Evolutionary conservation across 2,329 filamentous ascomycete genomes (phyloP), one percentile per base, ranked within the genome.

Genomic region (Sporothrix brasiliensis): DNA sequence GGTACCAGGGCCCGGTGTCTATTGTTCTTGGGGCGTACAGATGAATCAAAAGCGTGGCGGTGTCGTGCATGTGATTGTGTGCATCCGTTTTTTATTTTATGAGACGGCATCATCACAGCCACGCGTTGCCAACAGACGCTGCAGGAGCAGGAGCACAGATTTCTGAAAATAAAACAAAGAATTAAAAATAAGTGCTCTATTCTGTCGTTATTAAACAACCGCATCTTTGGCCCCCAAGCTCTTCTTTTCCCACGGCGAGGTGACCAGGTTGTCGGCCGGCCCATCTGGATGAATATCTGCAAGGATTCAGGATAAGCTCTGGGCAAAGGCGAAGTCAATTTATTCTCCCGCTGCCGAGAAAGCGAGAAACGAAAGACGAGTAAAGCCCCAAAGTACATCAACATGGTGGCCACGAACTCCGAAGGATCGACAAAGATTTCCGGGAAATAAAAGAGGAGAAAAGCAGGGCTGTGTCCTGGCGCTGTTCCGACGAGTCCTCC

Each of bases 271-370:
- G 56, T 44, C 19, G 34, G 27, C 39, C 34, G 14, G 56, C 13
- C 60, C 60, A 66, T 66, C 44, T 52, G 63, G 63, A 52, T 50
- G 63, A 52, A 66, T 66, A 47, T 27, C 63, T 34, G 27, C 11
- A 27, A 66, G 63, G 63, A 66, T 66, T 66, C 47, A 66, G 63
- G 63, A 50, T 66, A 24, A 24, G 47, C 52, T 52, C 63, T 66
- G 52, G 63, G 63, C 47, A 34, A 44, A 44, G 34, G 34, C 34
- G 34, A 34, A 7, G 4, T 9, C n/a, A 2, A 52, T 52, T 27
- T 66, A 41, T 66, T 65, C 19, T 44, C 27, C 30, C 34, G n/a
- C 14, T 34, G 56, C n/a, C 58, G 19, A 7, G 34, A 34, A 34
- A 34, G 34, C 34, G 34, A 34, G 34, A 21, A 41, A 24, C 60